Evolutionary conservation across 768 basidiomycete genomes (phyloP), one percentile per base, ranked within the genome.

Genomic region (Coprinopsis marcescibilis): DNA sequence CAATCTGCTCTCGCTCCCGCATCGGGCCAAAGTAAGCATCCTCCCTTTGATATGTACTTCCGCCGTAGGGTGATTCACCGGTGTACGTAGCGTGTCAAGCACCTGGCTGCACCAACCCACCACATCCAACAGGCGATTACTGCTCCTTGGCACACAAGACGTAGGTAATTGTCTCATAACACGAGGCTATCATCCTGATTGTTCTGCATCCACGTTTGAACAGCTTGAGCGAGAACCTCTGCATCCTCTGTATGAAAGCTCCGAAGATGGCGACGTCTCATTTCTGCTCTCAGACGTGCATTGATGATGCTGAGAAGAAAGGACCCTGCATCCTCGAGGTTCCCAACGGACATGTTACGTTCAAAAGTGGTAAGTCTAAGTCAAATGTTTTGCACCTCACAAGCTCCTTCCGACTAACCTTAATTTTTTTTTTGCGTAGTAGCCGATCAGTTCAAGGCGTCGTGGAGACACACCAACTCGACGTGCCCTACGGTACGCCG

Each of bases 371-470:
- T 84, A 54, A 21, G 75, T 61, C 15, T 27, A 37, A 19, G 43
- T 45, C 23, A 3, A 17, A n/a, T 14, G 27, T 37, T 23, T 39
- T 15, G 11, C 20, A 20, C 11, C 15, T 14, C 23, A 25, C 17
- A 40, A 44, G 32, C 33, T 30, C 25, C 43, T 32, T 29, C 29
- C 29, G 29, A 32, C n/a, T 8, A 32, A 32, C 10, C 30, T 24
- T 51, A 40, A 43, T 41, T 40, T 44, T 29, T 27, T 35, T 46
- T 25, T 45, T 24, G 17, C 42, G 10, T 46, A 83, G 82, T 83
- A 24, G 65, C 71, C 19, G 79, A 80, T 54, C 83, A 85, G 54
- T 85, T 85, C 67, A 81, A 77, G 55, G 52, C 75, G 45, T 81
- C 82, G 17, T 86, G 83, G 83, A 71, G 82, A 50, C 83, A 85